Conservation (phyloP, 345 rosid species). For the Angophora floribunda region DNA sequence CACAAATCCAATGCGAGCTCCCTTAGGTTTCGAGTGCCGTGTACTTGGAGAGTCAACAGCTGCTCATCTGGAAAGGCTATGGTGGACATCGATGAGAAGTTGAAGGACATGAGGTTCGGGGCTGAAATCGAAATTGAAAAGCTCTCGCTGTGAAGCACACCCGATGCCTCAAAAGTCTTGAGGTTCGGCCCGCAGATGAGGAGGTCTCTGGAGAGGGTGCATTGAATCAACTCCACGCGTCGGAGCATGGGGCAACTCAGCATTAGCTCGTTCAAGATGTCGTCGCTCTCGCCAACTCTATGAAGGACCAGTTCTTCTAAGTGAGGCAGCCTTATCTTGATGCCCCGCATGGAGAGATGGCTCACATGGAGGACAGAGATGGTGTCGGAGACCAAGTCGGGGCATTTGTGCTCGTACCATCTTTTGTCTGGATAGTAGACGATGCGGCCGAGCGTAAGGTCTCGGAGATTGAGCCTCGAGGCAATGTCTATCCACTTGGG, state of each 20-base stretch:
- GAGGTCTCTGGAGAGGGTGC: not conserved
- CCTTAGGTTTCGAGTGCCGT: not conserved
- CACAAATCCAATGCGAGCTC: not conserved
- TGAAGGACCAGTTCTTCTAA: not conserved
- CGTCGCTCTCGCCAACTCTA: not conserved
- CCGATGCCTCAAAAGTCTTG: not conserved
- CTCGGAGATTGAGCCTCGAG: not conserved
- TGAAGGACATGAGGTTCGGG: not conserved
- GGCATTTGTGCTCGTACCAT: not conserved
- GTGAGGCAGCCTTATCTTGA: not conserved
- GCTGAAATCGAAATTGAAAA: not conserved
- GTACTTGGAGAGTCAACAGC: not conserved
- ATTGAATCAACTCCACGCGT: not conserved
- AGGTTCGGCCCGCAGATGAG: not conserved
- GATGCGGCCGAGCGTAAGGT: not conserved
- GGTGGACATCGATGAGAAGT: not conserved
- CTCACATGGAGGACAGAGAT: not conserved
- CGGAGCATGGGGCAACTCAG: not conserved
- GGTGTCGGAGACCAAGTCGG: not conserved
- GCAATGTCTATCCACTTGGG: not conserved
- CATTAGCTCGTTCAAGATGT: not conserved
- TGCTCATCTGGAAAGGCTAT: not conserved
- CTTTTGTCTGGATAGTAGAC: not conserved
- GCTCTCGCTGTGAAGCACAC: not conserved
- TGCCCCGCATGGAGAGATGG: not conserved